A percentile compares a stretch with the other conserved stretches of the same genome.
These are phyloP conservation scores for Pythium chondricola DNA, from an alignment of 352 stramenopile genomes.

Conservation along the genomic window DNA sequence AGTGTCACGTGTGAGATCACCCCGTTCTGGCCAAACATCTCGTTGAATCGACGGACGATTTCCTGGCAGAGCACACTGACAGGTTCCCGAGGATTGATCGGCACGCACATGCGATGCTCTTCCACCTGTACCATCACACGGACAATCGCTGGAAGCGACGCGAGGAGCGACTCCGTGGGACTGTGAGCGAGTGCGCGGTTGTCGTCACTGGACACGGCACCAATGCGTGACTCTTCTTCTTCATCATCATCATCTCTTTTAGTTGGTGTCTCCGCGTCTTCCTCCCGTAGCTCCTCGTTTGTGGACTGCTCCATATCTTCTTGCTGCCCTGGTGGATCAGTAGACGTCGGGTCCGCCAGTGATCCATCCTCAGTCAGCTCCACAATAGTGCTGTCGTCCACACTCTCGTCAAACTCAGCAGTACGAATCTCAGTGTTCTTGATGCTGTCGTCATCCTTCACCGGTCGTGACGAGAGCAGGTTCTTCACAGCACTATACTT, in stretches of 20 bases:
- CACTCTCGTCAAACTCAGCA: background rate
- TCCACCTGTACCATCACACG: conserved; percentile 50
- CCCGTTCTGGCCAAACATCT: conserved; percentile 30
- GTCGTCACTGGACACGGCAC: background rate
- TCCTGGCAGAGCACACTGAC: conserved; percentile 40
- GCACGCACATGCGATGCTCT: conserved; percentile 44
- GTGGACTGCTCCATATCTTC: background rate
- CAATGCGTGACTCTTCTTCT: background rate
- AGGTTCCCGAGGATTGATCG: conserved; percentile 43
- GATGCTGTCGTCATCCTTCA: background rate
- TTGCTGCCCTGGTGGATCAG: background rate
- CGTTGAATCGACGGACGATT: conserved; percentile 57
- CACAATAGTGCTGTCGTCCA: background rate
- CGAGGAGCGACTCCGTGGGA: conserved; percentile 12
- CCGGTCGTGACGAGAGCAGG: conserved; percentile 14
- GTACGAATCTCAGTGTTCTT: background rate
- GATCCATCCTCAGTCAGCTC: background rate
- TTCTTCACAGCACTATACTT: conserved; percentile 30
- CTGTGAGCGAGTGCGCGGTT: background rate
- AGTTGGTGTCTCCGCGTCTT: background rate
- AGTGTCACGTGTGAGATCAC: conserved; percentile 36
- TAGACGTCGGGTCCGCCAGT: too few relatives aligned
- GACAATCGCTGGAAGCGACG: conserved; percentile 31
- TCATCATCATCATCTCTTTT: conserved; percentile 1
- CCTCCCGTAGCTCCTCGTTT: background rate